These are phyloP conservation scores for Globisporangium nodosum DNA, from an alignment of 352 stramenopile species.

Conservation along the genomic window DNA sequence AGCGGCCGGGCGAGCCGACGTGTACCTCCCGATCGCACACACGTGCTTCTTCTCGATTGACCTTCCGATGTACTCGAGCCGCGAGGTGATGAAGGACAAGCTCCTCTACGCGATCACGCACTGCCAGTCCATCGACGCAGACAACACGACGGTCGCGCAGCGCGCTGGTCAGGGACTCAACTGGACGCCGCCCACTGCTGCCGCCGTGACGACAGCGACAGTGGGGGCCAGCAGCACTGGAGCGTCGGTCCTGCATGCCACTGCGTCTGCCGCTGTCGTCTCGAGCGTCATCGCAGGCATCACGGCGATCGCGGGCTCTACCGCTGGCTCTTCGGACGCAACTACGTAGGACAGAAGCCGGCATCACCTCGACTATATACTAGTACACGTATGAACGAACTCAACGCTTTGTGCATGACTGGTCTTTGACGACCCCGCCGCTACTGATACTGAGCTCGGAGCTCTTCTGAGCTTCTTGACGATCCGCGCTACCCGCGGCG, in stretches of 20 bases:
- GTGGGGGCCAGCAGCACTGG: background rate
- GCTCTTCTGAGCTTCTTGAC: too few species aligned
- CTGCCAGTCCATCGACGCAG: constrained; percentile 83
- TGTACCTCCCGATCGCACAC: constrained; percentile 83
- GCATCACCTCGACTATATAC: too few species aligned
- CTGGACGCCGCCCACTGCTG: constrained; percentile 45
- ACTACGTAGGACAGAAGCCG: background rate
- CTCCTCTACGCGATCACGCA: constrained; percentile 87
- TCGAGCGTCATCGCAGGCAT: constrained; percentile 64
- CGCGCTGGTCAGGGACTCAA: constrained; percentile 82
- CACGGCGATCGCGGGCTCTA: constrained; percentile 13
- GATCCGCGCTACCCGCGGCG: too few species aligned
- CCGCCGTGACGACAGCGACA: constrained; percentile 17
- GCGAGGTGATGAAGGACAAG: constrained; percentile 77
- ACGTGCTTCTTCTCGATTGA: constrained; percentile 91
- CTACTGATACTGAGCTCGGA: too few species aligned
- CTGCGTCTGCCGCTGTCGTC: constrained; percentile 48
- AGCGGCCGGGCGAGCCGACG: constrained; percentile 59
- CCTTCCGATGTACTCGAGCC: constrained; percentile 65
- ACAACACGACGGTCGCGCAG: constrained; percentile 88
- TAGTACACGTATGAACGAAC: too few species aligned
- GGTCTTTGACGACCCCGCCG: too few species aligned
- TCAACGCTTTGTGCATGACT: too few species aligned
- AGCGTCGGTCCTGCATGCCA: constrained; percentile 11
- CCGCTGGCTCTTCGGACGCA: background rate